phyloP scores from a whole-genome alignment of 148 eudicot genomes.

The Camellia japonica region DNA sequence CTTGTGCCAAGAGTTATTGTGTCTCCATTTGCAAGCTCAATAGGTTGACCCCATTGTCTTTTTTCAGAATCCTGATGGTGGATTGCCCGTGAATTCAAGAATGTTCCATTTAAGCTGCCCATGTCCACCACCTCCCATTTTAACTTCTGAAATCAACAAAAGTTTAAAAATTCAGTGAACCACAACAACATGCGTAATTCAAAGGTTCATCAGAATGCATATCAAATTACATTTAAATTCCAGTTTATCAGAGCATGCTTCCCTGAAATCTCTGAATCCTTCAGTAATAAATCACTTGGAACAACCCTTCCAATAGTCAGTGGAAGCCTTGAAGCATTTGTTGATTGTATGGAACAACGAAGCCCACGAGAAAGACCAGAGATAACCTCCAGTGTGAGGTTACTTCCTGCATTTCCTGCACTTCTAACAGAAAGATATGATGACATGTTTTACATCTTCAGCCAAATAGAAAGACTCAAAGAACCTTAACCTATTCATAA shows the following conservation, averaged over 20 bases:
- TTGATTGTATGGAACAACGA: conserved; percentile 52
- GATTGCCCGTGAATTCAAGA: conserved; percentile 61
- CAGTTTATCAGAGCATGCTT: conserved; percentile 94
- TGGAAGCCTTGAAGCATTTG: conserved; percentile 72
- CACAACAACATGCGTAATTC: conserved; percentile 7
- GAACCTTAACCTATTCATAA: neutral
- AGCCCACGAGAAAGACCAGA: conserved; percentile 79
- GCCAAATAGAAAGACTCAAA: conserved; percentile 15
- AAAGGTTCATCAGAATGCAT: neutral
- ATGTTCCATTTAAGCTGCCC: conserved; percentile 98
- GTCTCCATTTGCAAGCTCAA: conserved; percentile 80
- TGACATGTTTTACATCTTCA: conserved; percentile 51
- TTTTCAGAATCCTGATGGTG: conserved; percentile 72
- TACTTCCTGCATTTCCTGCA: conserved; percentile 85
- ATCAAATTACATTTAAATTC: conserved; percentile 64
- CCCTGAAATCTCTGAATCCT: conserved; percentile 92
- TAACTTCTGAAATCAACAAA: conserved; percentile 49
- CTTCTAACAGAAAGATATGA: conserved; percentile 66
- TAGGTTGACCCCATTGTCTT: conserved; percentile 87
- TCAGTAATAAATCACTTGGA: conserved; percentile 69
- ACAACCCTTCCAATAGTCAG: conserved; percentile 89
- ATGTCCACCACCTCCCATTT: conserved; percentile 97
- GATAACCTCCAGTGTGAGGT: conserved; percentile 79
- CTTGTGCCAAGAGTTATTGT: conserved; percentile 81
- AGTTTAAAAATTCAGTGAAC: neutral